Percentiles rank a stretch among this genome's conserved stretches.
Conservation (phyloP, 1,284 basidiomycete species). For the Amylostereum areolatum region DNA sequence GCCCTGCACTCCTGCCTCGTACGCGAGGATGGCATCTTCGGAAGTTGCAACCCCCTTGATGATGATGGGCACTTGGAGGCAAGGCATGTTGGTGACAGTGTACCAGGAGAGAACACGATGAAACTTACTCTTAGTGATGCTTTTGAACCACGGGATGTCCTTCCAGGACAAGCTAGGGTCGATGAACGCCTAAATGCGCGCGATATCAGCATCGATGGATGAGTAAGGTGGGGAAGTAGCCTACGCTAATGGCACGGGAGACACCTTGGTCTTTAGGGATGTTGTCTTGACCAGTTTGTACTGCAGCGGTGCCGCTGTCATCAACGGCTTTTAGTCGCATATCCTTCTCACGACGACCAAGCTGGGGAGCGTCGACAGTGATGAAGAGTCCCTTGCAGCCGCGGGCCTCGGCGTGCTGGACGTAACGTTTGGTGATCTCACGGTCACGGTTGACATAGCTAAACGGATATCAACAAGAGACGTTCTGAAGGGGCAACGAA, state of each 20-base stretch:
- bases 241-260: no score
- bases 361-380: constrained; percentile 90
- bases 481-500: background rate
- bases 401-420: constrained; percentile 77
- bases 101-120: background rate
- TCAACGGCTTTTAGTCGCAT: constrained; percentile 95
- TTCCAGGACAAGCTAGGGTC: constrained; percentile 86
- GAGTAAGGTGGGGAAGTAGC: no score
- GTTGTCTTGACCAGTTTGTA: no score
- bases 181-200: constrained; percentile 71
- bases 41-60: constrained; percentile 92
- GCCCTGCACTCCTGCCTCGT: constrained; percentile 76
- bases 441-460: constrained; percentile 87
- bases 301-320: no score
- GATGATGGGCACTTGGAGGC: constrained; percentile 72
- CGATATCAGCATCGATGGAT: constrained; percentile 2
- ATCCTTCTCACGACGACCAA: constrained; percentile 89
- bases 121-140: constrained; percentile 74
- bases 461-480: constrained; percentile 1
- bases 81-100: background rate
- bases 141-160: constrained; percentile 84
- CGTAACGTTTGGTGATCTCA: constrained; percentile 73
- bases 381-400: constrained; percentile 87
- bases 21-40: constrained; percentile 90
- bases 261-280: no score